These are phyloP conservation scores for Tulasnella calospora DNA, from an alignment of 768 basidiomycete genomes.

Conservation along the genomic window DNA sequence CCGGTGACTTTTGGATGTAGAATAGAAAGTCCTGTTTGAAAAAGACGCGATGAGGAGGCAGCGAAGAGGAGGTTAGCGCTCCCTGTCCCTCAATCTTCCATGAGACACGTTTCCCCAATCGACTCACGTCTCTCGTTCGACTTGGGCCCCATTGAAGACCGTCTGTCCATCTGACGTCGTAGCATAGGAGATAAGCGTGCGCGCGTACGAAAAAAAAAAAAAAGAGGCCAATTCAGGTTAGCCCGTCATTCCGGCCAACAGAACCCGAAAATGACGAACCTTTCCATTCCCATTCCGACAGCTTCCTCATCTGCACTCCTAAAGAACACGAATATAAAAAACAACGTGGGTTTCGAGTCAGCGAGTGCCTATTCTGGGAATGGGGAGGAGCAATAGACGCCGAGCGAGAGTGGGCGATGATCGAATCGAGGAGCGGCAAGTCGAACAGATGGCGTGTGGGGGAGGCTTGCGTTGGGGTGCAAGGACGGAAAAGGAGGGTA, in stretches of 20 bases:
- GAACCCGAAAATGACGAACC: neutral
- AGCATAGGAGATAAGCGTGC: neutral
- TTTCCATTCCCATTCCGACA: slow-evolving; percentile 26
- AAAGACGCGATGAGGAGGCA: neutral
- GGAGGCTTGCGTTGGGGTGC: neutral
- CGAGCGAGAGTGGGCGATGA: neutral
- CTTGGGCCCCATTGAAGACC: slow-evolving; percentile 24
- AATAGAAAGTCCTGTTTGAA: slow-evolving; percentile 21
- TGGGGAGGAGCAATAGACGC: neutral
- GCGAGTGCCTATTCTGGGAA: neutral
- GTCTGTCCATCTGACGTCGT: slow-evolving; percentile 22
- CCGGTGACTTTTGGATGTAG: slow-evolving; percentile 21
- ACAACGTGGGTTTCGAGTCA: neutral
- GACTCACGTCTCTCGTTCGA: slow-evolving; percentile 25
- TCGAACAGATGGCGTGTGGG: neutral
- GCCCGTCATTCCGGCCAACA: neutral
- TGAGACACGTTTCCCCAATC: neutral
- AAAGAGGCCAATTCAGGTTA: neutral
- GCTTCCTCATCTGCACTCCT: slow-evolving; percentile 26
- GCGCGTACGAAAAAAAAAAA: neutral
- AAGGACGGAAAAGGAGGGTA: neutral
- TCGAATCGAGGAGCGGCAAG: neutral
- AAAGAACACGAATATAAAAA: slow-evolving; percentile 8
- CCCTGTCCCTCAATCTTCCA: slow-evolving; percentile 1
- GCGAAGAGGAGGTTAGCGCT: neutral